Base-by-base conservation (phyloP, 73 alveolate species). In the Stentor roeselii region DNA sequence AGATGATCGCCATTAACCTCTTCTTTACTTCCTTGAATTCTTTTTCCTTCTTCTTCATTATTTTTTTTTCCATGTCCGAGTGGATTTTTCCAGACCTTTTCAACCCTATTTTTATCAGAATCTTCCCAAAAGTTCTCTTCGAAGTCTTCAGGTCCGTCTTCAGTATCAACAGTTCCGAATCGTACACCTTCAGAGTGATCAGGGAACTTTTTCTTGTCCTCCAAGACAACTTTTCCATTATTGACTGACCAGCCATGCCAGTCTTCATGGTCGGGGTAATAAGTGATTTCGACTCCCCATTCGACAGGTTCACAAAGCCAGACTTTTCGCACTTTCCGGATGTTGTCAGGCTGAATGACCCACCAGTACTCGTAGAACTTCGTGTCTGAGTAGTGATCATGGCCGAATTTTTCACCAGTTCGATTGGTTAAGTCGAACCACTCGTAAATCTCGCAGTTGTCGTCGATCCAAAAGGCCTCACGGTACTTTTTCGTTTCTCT, bases 331-430 rank as follows among this genome's bases (percentile, higher is more conserved):
- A 67, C 80, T 11, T 11, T 67, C 1, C 37, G 80, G 14, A 67
- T 34, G 1, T 2, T 27, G 21, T 67, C 80, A 27, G 21, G 42
- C 34, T 50, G 30, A 6, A 11, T 21, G 21, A 67, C 41, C 2
- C 0, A 67, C 80, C 80, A 67, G 2, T 30, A 40, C 80, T 67
- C 80, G 41, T 67, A 67, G 37, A 67, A 67, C 37, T 32, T 27
- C 11, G 80, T 67, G 42, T 67, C 41, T 30, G 80, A 67, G 3
- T 2, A 0, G 27, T 34, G 21, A 40, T 67, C 80, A 40, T 67
- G 80, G 27, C 80, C 80, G 34, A 67, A 67, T 32, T 67, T 67
- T 2, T 67, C 80, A 1, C 80, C 80, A 67, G 80, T 67, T 67
- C 34, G 50, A 21, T 32, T 67, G 11, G 80, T 34, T 67, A 21